phyloP scores from a whole-genome alignment of 148 eudicot genomes.

The Pouteria glomerata region DNA sequence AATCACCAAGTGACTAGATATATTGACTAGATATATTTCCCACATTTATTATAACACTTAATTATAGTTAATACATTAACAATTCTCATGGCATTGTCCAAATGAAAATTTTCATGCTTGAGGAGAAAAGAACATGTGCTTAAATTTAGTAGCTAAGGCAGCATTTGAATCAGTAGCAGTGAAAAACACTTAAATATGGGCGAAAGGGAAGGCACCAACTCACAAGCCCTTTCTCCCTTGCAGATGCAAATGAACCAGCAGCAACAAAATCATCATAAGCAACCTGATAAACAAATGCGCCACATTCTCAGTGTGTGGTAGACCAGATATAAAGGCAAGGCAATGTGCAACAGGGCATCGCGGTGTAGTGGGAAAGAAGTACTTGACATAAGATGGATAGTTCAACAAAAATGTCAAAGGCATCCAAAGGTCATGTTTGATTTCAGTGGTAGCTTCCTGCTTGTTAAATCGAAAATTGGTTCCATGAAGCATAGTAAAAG shows the following conservation, averaged over 20 bases:
- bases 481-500: not conserved
- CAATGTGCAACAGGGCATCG: not conserved
- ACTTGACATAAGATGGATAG: too few species aligned
- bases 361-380: too few species aligned
- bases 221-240: conserved; percentile 96
- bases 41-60: too few species aligned
- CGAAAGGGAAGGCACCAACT: conserved; percentile 26
- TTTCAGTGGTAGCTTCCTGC: not conserved
- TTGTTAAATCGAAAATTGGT: too few species aligned
- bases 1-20: too few species aligned
- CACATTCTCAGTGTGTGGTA: not conserved
- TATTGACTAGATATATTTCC: too few species aligned
- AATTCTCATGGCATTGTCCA: not conserved
- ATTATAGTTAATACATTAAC: too few species aligned
- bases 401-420: not conserved
- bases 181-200: not conserved
- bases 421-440: not conserved
- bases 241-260: conserved; percentile 80
- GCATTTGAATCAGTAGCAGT: not conserved
- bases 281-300: conserved; percentile 45
- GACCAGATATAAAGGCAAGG: not conserved
- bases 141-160: not conserved
- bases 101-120: not conserved
- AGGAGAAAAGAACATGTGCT: not conserved
- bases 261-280: conserved; percentile 91